Conservation (phyloP, 768 basidiomycete genomes). For the Leccinum arenicola region DNA sequence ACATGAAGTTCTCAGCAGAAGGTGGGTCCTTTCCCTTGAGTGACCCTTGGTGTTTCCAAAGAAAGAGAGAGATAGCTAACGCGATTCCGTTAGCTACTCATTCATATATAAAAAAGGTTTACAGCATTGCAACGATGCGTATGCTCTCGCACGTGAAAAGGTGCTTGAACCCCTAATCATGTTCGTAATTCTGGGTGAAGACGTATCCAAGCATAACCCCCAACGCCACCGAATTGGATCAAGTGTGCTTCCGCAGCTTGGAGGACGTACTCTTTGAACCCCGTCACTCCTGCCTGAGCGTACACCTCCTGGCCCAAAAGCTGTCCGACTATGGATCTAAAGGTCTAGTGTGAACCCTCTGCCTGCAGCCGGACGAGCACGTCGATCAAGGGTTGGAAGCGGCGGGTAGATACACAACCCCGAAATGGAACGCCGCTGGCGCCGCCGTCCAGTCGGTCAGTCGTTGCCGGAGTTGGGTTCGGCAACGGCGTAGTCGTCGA, state of each 20-base stretch:
- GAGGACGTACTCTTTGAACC: slow-evolving; percentile 40
- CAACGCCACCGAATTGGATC: slow-evolving; percentile 39
- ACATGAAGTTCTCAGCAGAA: not conserved
- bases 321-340: slow-evolving; percentile 38
- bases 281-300: slow-evolving; percentile 37
- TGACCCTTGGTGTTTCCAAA: not conserved
- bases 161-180: slow-evolving; percentile 5
- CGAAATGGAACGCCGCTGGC: not conserved
- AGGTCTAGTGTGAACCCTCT: slow-evolving; percentile 32
- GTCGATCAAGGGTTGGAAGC: slow-evolving; percentile 33
- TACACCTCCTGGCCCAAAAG: slow-evolving; percentile 35
- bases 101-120: slow-evolving; percentile 12
- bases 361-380: slow-evolving; percentile 30
- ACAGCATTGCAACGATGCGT: slow-evolving; percentile 7
- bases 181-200: slow-evolving; percentile 24
- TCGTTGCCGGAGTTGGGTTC: not conserved
- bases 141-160: slow-evolving; percentile 9
- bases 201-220: slow-evolving; percentile 36
- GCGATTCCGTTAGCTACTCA: slow-evolving; percentile 7
- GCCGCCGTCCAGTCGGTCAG: not conserved
- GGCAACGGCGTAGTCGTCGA: not conserved
- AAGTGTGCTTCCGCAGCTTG: slow-evolving; percentile 39
- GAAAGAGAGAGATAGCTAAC: not conserved
- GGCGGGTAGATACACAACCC: slow-evolving; percentile 6
- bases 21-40: not conserved